Evolutionary conservation across 768 basidiomycete species (phyloP), one percentile per base, ranked within the genome.

Genomic region (Sarcomyxa edulis): DNA sequence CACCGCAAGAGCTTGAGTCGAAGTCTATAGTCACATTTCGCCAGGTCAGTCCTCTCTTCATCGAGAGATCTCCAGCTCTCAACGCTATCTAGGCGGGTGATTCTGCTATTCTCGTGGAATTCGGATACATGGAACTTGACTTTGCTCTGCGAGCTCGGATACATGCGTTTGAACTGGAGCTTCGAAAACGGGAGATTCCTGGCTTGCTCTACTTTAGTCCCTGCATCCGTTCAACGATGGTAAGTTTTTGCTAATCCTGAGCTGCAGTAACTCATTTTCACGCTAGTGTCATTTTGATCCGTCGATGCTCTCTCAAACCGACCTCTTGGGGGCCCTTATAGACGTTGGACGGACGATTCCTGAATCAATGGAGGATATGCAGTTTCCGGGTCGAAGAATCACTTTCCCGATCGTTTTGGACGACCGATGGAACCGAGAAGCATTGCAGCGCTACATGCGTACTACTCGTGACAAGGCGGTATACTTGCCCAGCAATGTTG

Each of bases 401-500:
- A 71, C 66, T 6, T 74, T 84, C 38, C 83, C 83, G 0, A 72
- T 84, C 20, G 72, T 71, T 2, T 64, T 82, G 20, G 70, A 83
- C 45, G 82, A 84, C 48, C 63, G 61, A 5, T 76, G 78, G 71
- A 71, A 53, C 42, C 61, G 61, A 7, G 75, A 75, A 8, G 78
- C 80, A 4, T 59, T 82, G 19, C 52, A 68, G 30, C 64, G 72
- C 15, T 82, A 86, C 52, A 78, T 74, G 71, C 58, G 54, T 6
- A 69, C 72, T 0, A 72, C 62, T 0, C 62, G 83, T 7, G 64
- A 70, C 32, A 69, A 69, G 35, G 81, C 81, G 0, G 76, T 74
- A 1, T 86, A 84, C 53, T 59, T 86, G 1, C 83, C 81, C 0
- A 78, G 74, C 51, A 84, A 86, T 46, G 59, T 83, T 24, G 74